Base-by-base conservation (phyloP, 495 filamentous ascomycete genomes). In the Pyronema omphalodes region DNA sequence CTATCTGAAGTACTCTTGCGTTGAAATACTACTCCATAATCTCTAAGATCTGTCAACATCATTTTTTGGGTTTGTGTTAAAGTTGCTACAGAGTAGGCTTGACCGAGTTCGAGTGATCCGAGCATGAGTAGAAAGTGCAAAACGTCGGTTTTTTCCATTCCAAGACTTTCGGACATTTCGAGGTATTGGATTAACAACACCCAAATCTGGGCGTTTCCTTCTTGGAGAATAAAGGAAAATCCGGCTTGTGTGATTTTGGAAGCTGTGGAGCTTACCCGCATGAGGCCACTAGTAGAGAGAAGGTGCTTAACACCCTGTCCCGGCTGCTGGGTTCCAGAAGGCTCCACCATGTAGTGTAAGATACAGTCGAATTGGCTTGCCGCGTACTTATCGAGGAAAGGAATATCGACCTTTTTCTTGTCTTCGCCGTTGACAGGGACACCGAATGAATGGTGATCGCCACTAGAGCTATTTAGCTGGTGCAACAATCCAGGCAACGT, bases 141-240 rank as follows among this genome's bases (percentile, higher is more conserved):
- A 60, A 96, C 83, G 60, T 96, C 93, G 49, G 94, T 84, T 54
- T 78, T 79, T 54, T 93, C 85, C 78, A 93, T 84, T 17, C 76
- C 74, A 41, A 87, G 76, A 64, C 74, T 70, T 58, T 88, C 79
- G n/a, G 84, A 80, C 50, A 84, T 82, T 55, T 94, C 82, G 33
- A 96, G 80, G 70, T 93, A 96, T 34, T 94, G 80, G 37, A 98
- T 82, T 6, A 98, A 73, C 19, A 98, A 75, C 29, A 85, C 84
- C 91, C 91, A 98, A 44, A 98, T 87, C 66, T 98, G 91, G 4
- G 88, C 85, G 64, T 94, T 95, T 55, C 88, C 79, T 61, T 94
- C 91, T 62, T 96, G 91, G 0, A 98, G 71, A 8, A 98, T 74
- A 58, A 98, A 98, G 0, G 84, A 84, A 63, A 98, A 98, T 5